Evolutionary conservation across 768 basidiomycete genomes (phyloP).

Genomic region (Rossbeevera mucosa): DNA sequence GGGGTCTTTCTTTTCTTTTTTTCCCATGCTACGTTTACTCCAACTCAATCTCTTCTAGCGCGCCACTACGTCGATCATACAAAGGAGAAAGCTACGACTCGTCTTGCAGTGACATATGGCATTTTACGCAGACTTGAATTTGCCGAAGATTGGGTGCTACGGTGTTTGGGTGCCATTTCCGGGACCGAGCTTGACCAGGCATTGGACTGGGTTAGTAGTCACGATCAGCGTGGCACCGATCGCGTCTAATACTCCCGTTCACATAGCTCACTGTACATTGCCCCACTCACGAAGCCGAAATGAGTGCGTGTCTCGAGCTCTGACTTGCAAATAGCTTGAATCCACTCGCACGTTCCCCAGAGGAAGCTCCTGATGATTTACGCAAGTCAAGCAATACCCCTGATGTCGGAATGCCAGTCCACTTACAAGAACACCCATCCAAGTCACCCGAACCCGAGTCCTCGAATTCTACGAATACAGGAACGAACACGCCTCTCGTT

Average conservation of each 20-base stretch:
- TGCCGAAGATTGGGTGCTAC: slow-evolving; percentile 57
- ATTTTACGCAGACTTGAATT: slow-evolving; percentile 77
- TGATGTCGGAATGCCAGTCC: slow-evolving; percentile 1
- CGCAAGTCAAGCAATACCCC: slow-evolving; percentile 3
- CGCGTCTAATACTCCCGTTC: slow-evolving; percentile 6
- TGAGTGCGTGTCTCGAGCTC: slow-evolving; percentile 20
- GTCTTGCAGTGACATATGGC: slow-evolving; percentile 78
- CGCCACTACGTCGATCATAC: slow-evolving; percentile 41
- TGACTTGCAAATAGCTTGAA: not conserved
- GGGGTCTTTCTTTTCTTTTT: slow-evolving; percentile 17
- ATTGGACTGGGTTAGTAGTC: slow-evolving; percentile 85
- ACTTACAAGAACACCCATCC: not conserved
- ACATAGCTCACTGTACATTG: slow-evolving; percentile 62
- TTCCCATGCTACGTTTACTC: not conserved
- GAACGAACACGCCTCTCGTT: slow-evolving; percentile 39
- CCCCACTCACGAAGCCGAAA: slow-evolving; percentile 52
- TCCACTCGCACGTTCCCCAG: slow-evolving; percentile 1
- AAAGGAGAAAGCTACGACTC: slow-evolving; percentile 66
- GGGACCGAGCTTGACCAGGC: slow-evolving; percentile 83
- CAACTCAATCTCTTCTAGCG: slow-evolving; percentile 5
- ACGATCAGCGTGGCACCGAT: not conserved
- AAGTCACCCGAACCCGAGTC: not conserved
- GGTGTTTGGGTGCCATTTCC: slow-evolving; percentile 62
- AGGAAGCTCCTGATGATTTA: slow-evolving; percentile 12
- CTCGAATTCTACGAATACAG: slow-evolving; percentile 26